phyloP scores from a whole-genome alignment of 2,329 filamentous ascomycete species.

The Colletotrichum sublineola region DNA sequence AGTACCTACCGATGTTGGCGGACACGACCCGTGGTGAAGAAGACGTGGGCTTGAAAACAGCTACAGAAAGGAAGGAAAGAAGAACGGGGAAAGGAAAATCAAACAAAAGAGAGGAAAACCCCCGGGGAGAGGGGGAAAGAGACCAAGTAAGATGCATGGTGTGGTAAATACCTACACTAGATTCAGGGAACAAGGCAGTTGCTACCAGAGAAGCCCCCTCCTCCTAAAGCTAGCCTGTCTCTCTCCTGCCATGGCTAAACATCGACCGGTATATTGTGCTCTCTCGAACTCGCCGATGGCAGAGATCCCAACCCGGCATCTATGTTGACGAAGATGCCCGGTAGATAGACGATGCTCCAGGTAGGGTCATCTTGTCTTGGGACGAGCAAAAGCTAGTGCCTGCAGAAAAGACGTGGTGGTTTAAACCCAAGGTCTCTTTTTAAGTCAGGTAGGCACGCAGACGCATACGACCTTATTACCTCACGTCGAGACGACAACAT shows the following conservation, averaged over 20 bases:
- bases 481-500: slow-evolving; percentile 10
- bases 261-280: neutral
- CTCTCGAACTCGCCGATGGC: neutral
- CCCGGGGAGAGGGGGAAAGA: neutral
- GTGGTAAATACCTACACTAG: neutral
- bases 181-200: slow-evolving; percentile 3
- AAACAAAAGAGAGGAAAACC: neutral
- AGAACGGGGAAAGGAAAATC: neutral
- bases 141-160: neutral
- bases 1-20: slow-evolving; percentile 17
- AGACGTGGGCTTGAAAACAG: slow-evolving; percentile 15
- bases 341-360: neutral
- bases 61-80: neutral
- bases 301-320: neutral
- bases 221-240: neutral
- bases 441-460: slow-evolving; percentile 25
- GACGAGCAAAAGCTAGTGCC: neutral
- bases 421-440: neutral
- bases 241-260: neutral
- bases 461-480: slow-evolving; percentile 6
- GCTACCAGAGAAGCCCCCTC: neutral
- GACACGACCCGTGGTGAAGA: slow-evolving; percentile 29
- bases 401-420: neutral
- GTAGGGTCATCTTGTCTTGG: neutral
- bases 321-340: neutral